phyloP scores from a whole-genome alignment of 257 asterid genomes.

The Ocimum tenuiflorum region DNA sequence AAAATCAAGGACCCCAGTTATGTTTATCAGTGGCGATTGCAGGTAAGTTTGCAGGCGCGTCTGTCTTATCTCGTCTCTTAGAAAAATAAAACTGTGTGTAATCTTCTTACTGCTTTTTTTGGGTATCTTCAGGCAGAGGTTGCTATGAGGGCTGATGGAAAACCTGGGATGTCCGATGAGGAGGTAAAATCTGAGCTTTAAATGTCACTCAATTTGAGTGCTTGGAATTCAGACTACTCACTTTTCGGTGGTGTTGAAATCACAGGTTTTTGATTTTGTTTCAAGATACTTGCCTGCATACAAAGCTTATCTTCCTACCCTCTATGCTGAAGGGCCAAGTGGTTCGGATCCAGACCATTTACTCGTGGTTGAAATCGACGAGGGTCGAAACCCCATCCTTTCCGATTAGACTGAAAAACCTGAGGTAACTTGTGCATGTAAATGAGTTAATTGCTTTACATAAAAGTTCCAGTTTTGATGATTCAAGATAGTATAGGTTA shows the following conservation, averaged over 20 bases:
- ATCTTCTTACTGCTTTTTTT: constrained; percentile 2
- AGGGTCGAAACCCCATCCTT: constrained; percentile 88
- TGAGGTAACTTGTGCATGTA: constrained; percentile 11
- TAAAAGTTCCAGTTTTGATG: constrained; percentile 1
- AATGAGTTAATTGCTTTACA: constrained; percentile 13
- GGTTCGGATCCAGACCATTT: constrained; percentile 70
- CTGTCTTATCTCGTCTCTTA: constrained; percentile 32
- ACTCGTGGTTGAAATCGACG: constrained; percentile 70
- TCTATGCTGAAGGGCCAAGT: constrained; percentile 83
- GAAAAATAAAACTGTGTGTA: background rate
- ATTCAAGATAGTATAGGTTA: background rate
- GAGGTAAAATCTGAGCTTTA: constrained; percentile 43
- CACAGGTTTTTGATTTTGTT: constrained; percentile 76
- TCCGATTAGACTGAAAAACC: constrained; percentile 33
- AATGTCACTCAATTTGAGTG: background rate
- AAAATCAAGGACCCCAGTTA: constrained; percentile 81
- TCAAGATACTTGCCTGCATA: constrained; percentile 92
- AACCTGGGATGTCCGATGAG: constrained; percentile 76
- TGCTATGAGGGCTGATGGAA: constrained; percentile 85
- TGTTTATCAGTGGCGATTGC: constrained; percentile 91
- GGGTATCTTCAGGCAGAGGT: constrained; percentile 69
- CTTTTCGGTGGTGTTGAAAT: constrained; percentile 3
- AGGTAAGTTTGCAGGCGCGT: constrained; percentile 37
- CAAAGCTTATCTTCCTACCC: constrained; percentile 92
- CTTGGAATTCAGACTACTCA: background rate